phyloP scores from a whole-genome alignment of 225 moss, liverwort and hornwort species.

The Polytrichum formosum region DNA sequence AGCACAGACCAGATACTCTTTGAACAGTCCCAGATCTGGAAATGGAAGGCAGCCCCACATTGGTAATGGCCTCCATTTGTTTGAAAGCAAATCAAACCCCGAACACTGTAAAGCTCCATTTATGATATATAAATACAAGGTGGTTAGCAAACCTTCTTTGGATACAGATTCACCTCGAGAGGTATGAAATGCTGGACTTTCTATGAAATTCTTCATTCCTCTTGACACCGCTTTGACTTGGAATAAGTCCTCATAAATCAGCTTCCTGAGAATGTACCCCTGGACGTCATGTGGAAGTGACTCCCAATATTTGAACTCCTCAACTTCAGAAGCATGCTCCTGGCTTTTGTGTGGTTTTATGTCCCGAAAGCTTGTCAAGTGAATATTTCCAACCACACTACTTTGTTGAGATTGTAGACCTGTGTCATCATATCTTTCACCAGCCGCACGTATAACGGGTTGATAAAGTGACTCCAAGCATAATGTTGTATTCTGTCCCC shows the following conservation, averaged over 20 bases:
- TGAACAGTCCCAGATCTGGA: slow-evolving; percentile 11
- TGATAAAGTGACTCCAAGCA: no score
- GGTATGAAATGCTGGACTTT: neutral
- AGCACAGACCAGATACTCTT: slow-evolving; percentile 15
- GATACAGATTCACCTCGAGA: neutral
- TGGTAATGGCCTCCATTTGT: slow-evolving; percentile 13
- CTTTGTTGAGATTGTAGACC: no score
- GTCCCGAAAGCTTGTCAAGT: no score
- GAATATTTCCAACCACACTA: no score
- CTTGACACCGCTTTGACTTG: neutral
- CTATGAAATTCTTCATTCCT: neutral
- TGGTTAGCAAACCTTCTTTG: neutral
- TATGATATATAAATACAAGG: neutral
- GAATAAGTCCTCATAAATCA: neutral
- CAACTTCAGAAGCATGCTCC: no score
- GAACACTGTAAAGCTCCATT: slow-evolving; percentile 10
- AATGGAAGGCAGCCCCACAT: slow-evolving; percentile 6
- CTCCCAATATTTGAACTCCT: neutral
- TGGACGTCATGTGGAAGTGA: neutral
- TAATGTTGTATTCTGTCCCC: no score
- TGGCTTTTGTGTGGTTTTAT: no score
- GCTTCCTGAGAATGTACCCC: neutral
- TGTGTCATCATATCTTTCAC: no score
- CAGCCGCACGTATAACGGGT: no score
- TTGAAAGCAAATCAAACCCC: slow-evolving; percentile 8